Base-by-base conservation (phyloP, 2,329 filamentous ascomycete species). In the Fusarium aywerte region DNA sequence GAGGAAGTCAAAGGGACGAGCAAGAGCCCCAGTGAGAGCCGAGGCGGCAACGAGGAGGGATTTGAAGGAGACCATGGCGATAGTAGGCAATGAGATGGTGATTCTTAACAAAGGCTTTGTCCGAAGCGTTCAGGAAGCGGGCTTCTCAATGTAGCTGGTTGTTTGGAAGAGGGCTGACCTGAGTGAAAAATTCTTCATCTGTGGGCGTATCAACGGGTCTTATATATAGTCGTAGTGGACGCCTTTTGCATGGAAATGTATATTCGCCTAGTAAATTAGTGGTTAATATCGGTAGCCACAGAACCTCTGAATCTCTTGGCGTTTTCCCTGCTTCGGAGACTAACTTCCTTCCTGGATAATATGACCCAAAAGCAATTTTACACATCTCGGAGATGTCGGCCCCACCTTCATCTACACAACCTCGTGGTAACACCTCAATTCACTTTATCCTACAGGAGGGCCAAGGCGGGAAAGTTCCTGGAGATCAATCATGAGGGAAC, bases 1-100 rank as follows among this genome's bases (percentile, higher is more conserved):
- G 2, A 61, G 44, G 27, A 61, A 61, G 45, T 61, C 58, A 20
- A 61, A 61, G 32, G 58, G 58, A 11, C 58, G 58, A 21, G 58
- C 55, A 7, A 61, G 31, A 21, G 58, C 58, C 10, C 55, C 58
- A 7, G 58, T 53, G 12, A 61, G 20, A 29, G 56, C 54, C 27
- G 58, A 59, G 4, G 33, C 55, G 9, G 45, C 58, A 5, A 61
- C 25, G 56, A 61, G 18, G 15, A 61, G 58, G 10, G 44, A 35
- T 35, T 61, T 61, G 32, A 61, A 39, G 1, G 55, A 53, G 21
- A 61, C 58, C 55, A 61, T 61, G 27, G 3, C 60, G 55, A 12
- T 13, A 4, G 0, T 18, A 3, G 7, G 29, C 11, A 5, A 3
- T 5, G 1, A 3, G 4, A 15, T 9, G 10, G 15, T 5, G 0